Conservation (phyloP, 2,329 filamentous ascomycete species). For the Colletotrichum somersetense region DNA sequence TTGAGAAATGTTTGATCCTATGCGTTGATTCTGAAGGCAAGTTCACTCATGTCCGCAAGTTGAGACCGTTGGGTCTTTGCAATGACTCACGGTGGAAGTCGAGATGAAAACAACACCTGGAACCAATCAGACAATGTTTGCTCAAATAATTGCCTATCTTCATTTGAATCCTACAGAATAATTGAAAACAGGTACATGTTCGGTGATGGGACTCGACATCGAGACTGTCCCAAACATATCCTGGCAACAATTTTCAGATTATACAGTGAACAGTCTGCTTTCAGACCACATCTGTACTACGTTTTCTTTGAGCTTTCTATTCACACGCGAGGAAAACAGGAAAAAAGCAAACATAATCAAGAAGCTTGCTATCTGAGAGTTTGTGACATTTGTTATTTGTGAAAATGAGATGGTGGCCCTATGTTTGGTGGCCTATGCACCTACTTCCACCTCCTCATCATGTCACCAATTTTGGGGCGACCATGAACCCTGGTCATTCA, state of each 20-base stretch:
- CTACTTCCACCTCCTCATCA: not conserved
- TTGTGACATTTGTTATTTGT: not conserved
- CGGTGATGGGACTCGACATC: not conserved
- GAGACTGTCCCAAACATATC: not conserved
- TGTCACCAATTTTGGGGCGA: slow-evolving; percentile 12
- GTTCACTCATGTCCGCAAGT: slow-evolving; percentile 23
- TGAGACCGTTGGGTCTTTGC: not conserved
- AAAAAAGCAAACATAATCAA: not conserved
- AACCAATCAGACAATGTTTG: slow-evolving; percentile 24
- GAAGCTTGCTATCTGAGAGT: not conserved
- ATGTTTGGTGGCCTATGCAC: not conserved
- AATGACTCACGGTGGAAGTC: not conserved
- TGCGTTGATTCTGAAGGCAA: slow-evolving; percentile 23
- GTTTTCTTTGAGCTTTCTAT: not conserved
- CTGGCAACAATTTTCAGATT: not conserved
- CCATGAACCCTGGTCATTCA: not conserved
- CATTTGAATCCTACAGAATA: not conserved
- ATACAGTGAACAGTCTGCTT: not conserved
- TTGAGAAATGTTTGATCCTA: slow-evolving; percentile 14
- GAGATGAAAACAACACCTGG: not conserved
- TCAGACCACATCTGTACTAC: not conserved
- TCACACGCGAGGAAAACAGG: not conserved
- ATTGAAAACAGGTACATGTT: not conserved
- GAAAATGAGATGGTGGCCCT: not conserved
- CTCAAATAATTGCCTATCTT: not conserved